Evolutionary conservation across 1,284 basidiomycete species (phyloP).

Genomic region (Sporisorium reilianum): DNA sequence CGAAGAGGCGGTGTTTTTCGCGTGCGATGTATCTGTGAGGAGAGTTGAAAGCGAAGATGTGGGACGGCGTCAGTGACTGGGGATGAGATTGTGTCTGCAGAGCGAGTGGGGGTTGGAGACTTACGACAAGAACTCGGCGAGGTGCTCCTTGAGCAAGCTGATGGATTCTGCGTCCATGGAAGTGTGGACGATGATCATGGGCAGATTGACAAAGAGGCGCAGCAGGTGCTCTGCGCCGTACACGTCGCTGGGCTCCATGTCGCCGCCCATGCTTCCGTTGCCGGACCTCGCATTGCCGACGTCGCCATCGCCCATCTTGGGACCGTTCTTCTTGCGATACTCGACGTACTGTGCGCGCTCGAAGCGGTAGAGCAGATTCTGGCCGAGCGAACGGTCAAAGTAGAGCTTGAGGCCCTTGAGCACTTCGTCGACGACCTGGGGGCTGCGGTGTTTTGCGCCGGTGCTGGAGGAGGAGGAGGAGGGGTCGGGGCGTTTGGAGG

Average conservation of each 20-base stretch:
- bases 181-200: conserved; percentile 85
- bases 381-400: conserved; percentile 90
- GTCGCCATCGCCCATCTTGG: conserved; percentile 70
- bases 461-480: too few species aligned
- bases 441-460: conserved; percentile 66
- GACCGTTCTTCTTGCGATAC: conserved; percentile 78
- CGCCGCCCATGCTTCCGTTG: conserved; percentile 39
- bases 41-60: neutral
- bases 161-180: conserved; percentile 91
- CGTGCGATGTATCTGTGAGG: conserved; percentile 76
- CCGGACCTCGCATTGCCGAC: conserved; percentile 70
- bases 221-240: conserved; percentile 96
- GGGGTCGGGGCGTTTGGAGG: conserved; percentile 8
- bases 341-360: conserved; percentile 92
- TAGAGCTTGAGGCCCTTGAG: conserved; percentile 90
- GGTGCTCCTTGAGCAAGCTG: conserved; percentile 84
- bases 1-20: conserved; percentile 78
- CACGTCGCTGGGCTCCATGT: conserved; percentile 85
- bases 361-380: conserved; percentile 91
- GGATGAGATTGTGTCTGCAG: too few species aligned
- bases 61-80: conserved; percentile 1
- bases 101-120: conserved; percentile 70
- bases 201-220: conserved; percentile 80
- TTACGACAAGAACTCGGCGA: conserved; percentile 86
- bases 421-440: conserved; percentile 79